Percentiles rank a stretch among this genome's conserved stretches.
phyloP scores from a whole-genome alignment of 108 stramenopile species.

The Chaetoceros tenuissimus region DNA sequence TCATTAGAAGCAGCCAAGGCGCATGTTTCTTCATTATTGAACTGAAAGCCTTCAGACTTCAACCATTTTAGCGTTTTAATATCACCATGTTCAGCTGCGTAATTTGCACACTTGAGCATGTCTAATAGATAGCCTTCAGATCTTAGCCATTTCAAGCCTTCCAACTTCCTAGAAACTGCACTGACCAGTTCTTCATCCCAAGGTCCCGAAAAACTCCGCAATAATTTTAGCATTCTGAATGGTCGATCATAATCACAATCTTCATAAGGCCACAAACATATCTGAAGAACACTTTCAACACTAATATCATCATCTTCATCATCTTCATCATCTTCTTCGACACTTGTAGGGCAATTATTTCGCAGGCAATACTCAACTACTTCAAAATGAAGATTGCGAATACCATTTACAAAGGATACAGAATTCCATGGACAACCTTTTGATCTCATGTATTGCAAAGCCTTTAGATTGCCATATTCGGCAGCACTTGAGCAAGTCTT shows the following conservation, averaged over 20 bases:
- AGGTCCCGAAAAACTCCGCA: too few species aligned
- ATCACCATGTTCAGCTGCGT: slow-evolving; percentile 1
- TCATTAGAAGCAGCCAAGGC: background rate
- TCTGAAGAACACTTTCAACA: too few species aligned
- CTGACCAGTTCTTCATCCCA: too few species aligned
- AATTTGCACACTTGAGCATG: background rate
- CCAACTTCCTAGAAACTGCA: slow-evolving; percentile 1
- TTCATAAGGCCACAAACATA: too few species aligned
- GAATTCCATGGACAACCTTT: slow-evolving; percentile 1
- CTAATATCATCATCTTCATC: too few species aligned
- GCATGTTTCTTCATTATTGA: background rate
- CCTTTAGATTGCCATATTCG: background rate
- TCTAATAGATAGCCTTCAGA: background rate
- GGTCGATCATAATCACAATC: too few species aligned
- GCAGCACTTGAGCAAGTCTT: slow-evolving; percentile 1
- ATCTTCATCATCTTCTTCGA: too few species aligned
- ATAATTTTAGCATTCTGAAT: too few species aligned
- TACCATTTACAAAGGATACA: background rate
- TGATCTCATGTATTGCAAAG: background rate
- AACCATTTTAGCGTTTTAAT: background rate
- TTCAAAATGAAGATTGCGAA: too few species aligned
- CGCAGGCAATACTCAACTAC: too few species aligned
- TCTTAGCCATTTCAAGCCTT: background rate
- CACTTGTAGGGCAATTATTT: too few species aligned
- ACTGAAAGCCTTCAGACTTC: background rate